Evolutionary conservation across 192 early-diverging fungal species (phyloP).

Genomic region (Chytriomyces confervae): DNA sequence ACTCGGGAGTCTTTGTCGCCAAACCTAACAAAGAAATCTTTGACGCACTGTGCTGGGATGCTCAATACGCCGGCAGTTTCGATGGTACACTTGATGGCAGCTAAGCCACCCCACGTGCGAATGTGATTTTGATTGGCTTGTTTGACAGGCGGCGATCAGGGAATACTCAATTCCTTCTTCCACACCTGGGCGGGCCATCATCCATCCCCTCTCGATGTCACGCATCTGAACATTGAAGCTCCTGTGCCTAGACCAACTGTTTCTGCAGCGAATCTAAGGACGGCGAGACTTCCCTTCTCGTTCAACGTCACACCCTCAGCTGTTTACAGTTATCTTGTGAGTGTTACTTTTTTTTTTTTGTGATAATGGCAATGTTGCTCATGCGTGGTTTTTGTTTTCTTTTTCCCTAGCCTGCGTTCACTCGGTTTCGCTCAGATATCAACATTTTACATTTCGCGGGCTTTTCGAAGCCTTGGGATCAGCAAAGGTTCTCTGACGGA

Average conservation of each 20-base stretch:
- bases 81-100: slow-evolving; percentile 68
- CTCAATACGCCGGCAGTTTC: slow-evolving; percentile 71
- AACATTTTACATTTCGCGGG: slow-evolving; percentile 93
- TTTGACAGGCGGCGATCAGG: slow-evolving; percentile 85
- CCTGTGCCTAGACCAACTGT: neutral
- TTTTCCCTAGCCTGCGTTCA: slow-evolving; percentile 69
- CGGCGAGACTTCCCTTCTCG: slow-evolving; percentile 80
- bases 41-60: slow-evolving; percentile 55
- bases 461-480: slow-evolving; percentile 86
- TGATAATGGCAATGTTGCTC: slow-evolving; percentile 55
- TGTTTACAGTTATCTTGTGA: slow-evolving; percentile 72
- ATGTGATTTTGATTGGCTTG: neutral
- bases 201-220: neutral
- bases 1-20: slow-evolving; percentile 90
- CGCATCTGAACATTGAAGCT: neutral
- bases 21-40: slow-evolving; percentile 62
- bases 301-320: slow-evolving; percentile 88
- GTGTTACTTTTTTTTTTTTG: neutral
- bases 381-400: neutral
- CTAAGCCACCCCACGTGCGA: neutral
- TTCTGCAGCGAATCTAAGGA: slow-evolving; percentile 33
- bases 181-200: slow-evolving; percentile 66
- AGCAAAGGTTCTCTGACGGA: slow-evolving; percentile 57
- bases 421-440: slow-evolving; percentile 72
- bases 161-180: slow-evolving; percentile 89